Conservation (phyloP, 805 yeast genomes). For the Yarrowia hollandica region DNA sequence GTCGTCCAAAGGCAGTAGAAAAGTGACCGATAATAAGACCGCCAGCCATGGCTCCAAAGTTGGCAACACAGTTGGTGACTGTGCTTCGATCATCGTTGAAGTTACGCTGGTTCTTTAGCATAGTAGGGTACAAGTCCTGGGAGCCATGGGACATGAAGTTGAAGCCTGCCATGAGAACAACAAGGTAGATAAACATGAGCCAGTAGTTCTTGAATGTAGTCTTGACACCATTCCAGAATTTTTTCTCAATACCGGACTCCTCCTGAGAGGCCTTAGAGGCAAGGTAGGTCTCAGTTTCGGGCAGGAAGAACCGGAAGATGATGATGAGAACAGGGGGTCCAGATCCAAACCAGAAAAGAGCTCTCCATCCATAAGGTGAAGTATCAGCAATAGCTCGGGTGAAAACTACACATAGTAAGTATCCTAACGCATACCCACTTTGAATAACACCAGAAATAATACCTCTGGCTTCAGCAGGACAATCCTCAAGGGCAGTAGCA, state of each 20-base stretch:
- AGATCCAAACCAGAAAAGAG: conserved; percentile 73
- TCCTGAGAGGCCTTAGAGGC: conserved; percentile 35
- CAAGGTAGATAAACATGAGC: conserved; percentile 57
- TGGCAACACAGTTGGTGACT: conserved; percentile 62
- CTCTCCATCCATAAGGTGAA: conserved; percentile 61
- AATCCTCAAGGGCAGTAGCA: conserved; percentile 66
- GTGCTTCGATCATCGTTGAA: conserved; percentile 52
- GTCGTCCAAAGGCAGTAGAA: conserved; percentile 60
- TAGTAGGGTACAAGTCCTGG: conserved; percentile 70
- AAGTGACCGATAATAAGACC: conserved; percentile 60
- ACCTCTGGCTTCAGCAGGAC: conserved; percentile 60
- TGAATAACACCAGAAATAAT: conserved; percentile 69
- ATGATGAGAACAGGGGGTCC: conserved; percentile 62
- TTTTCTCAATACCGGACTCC: conserved; percentile 19
- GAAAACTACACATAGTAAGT: conserved; percentile 62
- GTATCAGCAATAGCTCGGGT: conserved; percentile 57
- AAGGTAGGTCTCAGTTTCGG: conserved; percentile 61
- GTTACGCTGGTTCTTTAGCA: conserved; percentile 54
- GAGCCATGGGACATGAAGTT: conserved; percentile 73
- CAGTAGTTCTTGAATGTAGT: conserved; percentile 50
- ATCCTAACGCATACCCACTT: conserved; percentile 77
- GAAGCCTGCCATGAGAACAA: conserved; percentile 64
- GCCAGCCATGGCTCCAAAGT: conserved; percentile 67
- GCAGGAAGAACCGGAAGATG: conserved; percentile 56
- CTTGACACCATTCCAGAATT: conserved; percentile 2